Base-by-base conservation (phyloP, 2,329 filamentous ascomycete species). In the Aspergillus sp. region DNA sequence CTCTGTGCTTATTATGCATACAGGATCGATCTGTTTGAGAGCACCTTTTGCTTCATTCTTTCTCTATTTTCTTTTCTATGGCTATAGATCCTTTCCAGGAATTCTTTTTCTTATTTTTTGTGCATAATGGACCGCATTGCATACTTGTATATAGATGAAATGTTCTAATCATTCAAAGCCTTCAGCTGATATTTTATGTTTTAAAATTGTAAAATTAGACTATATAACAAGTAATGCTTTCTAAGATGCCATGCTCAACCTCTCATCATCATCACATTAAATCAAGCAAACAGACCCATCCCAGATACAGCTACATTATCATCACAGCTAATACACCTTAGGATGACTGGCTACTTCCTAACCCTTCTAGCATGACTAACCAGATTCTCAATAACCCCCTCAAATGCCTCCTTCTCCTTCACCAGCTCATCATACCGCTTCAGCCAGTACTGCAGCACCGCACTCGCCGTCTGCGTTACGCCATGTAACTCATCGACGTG, bases 321-420 rank as follows among this genome's bases (percentile, higher is more conserved):
- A 12, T 20, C 10, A 22, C 19, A 39, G 2, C 5, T 10, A 22
- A 19, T 39, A 39, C 17, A 12, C 4, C 15, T 5, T 19, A 22
- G 3, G 30, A 39, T 48, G 41, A 56, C 71, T 48, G 41, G 55
- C 71, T 73, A 88, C 70, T 90, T 93, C 63, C 89, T 80, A 48
- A 89, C 83, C 71, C 90, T 88, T 66, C 89, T 79, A 44, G 89
- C 89, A 72, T 95, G 89, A 67, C 90, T 93, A 39, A 96, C 91
- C 55, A 97, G 69, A 67, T 95, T 96, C 71, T 95, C 91, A 77
- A 97, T 96, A 13, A 97, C 91, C 0, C 89, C 90, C 65, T 97
- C 91, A 66, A 96, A 93, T 2, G 90, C 88, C 65, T 96, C 91
- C 58, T 93, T 85, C 64, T 97, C 91, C 37, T 88, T 88, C 54